These are phyloP conservation scores for Apiospora koreana DNA, from an alignment of 2,329 filamentous ascomycete species.

Conservation along the genomic window DNA sequence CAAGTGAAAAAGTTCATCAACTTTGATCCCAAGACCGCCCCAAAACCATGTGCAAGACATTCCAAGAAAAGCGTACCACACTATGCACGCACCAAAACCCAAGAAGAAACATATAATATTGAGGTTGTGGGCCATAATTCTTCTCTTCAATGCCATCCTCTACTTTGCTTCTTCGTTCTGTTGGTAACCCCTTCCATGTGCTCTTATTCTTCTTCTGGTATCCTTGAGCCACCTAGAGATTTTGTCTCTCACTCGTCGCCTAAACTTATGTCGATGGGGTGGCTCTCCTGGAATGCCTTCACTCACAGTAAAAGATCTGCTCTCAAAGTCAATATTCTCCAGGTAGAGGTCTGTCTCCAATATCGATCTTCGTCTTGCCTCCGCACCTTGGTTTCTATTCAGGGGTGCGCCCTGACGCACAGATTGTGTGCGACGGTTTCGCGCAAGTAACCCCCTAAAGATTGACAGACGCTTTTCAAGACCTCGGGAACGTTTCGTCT, in stretches of 20 bases:
- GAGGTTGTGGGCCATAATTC: neutral
- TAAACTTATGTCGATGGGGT: conserved; percentile 18
- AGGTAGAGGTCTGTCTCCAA: conserved; percentile 13
- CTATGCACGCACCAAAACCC: neutral
- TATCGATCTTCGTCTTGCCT: conserved; percentile 1
- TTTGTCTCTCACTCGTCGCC: conserved; percentile 27
- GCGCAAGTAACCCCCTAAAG: neutral
- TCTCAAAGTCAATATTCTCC: conserved; percentile 17
- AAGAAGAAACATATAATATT: neutral
- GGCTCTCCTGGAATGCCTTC: conserved; percentile 15
- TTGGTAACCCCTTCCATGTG: conserved; percentile 21
- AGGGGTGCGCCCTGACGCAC: neutral
- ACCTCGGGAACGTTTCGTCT: neutral
- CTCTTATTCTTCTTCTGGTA: conserved; percentile 26
- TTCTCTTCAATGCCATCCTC: neutral
- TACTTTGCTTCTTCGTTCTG: neutral
- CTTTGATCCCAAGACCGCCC: neutral
- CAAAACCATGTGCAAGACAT: conserved; percentile 7
- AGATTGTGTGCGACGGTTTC: neutral
- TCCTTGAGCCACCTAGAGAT: conserved; percentile 29
- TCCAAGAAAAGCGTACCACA: neutral
- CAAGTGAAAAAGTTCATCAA: neutral
- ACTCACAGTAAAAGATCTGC: conserved; percentile 13
- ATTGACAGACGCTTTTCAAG: neutral
- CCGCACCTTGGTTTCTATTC: neutral